These are phyloP conservation scores for Clitopilus passeckerianus DNA, from an alignment of 768 basidiomycete genomes.

Conservation along the genomic window DNA sequence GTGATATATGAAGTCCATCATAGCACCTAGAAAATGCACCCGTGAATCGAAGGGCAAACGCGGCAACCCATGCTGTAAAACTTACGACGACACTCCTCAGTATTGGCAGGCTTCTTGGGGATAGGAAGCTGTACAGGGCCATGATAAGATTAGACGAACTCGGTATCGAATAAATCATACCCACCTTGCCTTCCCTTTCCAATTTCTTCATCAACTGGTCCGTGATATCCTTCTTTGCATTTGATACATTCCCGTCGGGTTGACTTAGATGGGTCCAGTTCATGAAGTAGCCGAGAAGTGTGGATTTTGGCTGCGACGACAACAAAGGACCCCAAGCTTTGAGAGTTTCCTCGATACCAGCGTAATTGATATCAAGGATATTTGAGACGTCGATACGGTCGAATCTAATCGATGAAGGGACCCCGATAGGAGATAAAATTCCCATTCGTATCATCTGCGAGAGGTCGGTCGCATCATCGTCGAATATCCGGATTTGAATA, in stretches of 20 bases:
- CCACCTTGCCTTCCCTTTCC: constrained; percentile 7
- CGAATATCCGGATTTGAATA: constrained; percentile 23
- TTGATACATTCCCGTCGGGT: constrained; percentile 10
- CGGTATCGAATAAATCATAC: background rate
- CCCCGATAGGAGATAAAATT: constrained; percentile 3
- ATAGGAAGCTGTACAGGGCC: background rate
- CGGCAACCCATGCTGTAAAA: background rate
- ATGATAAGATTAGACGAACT: constrained; percentile 2
- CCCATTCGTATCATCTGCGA: constrained; percentile 13
- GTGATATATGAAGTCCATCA: background rate
- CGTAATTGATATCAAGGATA: constrained; percentile 30
- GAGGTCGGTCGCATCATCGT: constrained; percentile 21
- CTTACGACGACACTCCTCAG: constrained; percentile 1
- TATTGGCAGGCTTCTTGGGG: background rate
- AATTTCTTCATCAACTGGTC: background rate
- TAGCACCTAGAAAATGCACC: background rate
- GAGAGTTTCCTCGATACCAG: constrained; percentile 22
- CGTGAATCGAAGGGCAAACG: background rate
- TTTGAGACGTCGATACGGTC: constrained; percentile 42
- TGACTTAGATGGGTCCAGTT: constrained; percentile 23
- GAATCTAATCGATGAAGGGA: constrained; percentile 21
- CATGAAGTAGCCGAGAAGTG: constrained; percentile 33
- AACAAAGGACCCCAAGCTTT: constrained; percentile 28
- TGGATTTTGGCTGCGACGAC: constrained; percentile 17
- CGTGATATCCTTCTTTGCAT: constrained; percentile 1